Evolutionary conservation across 2,329 filamentous ascomycete genomes (phyloP).

Genomic region (Fusarium sp.): DNA sequence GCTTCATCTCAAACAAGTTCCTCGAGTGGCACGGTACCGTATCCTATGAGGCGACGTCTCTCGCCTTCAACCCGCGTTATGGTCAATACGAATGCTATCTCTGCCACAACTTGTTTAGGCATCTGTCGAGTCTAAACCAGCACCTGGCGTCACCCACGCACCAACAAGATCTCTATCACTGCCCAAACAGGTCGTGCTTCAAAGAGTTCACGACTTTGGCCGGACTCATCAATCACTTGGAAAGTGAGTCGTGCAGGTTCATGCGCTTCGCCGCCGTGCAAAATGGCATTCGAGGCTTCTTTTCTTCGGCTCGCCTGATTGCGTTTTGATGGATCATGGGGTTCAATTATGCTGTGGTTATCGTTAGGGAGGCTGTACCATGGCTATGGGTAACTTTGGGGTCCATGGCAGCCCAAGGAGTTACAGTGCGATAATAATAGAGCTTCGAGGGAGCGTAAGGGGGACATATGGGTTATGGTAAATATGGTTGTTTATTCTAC

Average conservation of each 20-base stretch:
- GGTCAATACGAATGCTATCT: slow-evolving; percentile 47
- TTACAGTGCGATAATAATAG: neutral
- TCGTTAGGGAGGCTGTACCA: neutral
- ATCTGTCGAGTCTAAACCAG: slow-evolving; percentile 52
- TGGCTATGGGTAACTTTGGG: neutral
- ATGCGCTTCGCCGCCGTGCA: slow-evolving; percentile 52
- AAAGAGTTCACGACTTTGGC: slow-evolving; percentile 53
- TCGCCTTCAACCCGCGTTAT: slow-evolving; percentile 55
- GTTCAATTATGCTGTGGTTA: neutral
- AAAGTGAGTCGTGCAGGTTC: slow-evolving; percentile 54
- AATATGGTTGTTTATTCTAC: no score
- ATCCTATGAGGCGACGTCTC: slow-evolving; percentile 50
- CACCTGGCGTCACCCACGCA: slow-evolving; percentile 63
- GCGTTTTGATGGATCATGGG: neutral
- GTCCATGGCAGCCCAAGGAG: neutral
- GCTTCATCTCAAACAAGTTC: slow-evolving; percentile 61
- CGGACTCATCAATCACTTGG: slow-evolving; percentile 53
- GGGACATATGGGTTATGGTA: neutral
- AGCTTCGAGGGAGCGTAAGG: neutral
- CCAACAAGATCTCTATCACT: slow-evolving; percentile 53
- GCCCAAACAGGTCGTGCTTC: slow-evolving; percentile 45
- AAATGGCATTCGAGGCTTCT: slow-evolving; percentile 38
- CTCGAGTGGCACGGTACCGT: slow-evolving; percentile 54
- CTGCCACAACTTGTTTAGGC: slow-evolving; percentile 57
- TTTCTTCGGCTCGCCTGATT: slow-evolving; percentile 22